phyloP scores from a whole-genome alignment of 2,329 filamentous ascomycete species.

The Madurella fahalii region DNA sequence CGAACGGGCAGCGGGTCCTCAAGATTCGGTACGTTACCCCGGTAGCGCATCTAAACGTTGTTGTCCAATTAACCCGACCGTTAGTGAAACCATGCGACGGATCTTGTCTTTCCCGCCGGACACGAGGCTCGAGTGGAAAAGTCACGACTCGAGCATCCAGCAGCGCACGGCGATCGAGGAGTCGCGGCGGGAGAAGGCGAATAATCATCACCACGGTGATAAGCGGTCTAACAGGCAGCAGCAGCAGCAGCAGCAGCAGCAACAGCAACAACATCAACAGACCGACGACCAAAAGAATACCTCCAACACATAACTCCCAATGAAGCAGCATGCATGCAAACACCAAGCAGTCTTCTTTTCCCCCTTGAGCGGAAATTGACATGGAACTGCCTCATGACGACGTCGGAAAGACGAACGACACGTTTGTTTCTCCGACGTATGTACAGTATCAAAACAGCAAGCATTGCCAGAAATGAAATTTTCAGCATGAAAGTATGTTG shows the following conservation, averaged over 20 bases:
- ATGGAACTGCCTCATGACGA: not conserved
- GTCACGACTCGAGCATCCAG: conserved; percentile 91
- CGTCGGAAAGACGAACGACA: not conserved
- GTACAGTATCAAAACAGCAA: conserved; percentile 19
- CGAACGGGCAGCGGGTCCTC: conserved; percentile 86
- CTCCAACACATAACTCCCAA: conserved; percentile 6
- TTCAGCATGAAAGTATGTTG: not conserved
- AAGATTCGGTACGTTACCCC: conserved; percentile 74
- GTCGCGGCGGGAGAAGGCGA: conserved; percentile 78
- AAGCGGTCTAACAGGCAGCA: conserved; percentile 33
- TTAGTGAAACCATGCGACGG: conserved; percentile 88
- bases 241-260: conserved; percentile 23
- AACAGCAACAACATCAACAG: conserved; percentile 15
- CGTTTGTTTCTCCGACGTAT: not conserved
- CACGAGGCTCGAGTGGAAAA: conserved; percentile 92
- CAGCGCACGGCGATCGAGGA: conserved; percentile 89
- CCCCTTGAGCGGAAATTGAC: not conserved
- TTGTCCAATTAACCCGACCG: conserved; percentile 21
- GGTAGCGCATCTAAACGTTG: not conserved
- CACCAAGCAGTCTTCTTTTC: not conserved
- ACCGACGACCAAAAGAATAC: conserved; percentile 19
- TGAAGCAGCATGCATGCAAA: not conserved
- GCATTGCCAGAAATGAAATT: conserved; percentile 12
- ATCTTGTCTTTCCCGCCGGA: conserved; percentile 80
- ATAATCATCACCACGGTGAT: conserved; percentile 38